phyloP scores from a whole-genome alignment of 78 protist genomes.

The Acrasis kona region DNA sequence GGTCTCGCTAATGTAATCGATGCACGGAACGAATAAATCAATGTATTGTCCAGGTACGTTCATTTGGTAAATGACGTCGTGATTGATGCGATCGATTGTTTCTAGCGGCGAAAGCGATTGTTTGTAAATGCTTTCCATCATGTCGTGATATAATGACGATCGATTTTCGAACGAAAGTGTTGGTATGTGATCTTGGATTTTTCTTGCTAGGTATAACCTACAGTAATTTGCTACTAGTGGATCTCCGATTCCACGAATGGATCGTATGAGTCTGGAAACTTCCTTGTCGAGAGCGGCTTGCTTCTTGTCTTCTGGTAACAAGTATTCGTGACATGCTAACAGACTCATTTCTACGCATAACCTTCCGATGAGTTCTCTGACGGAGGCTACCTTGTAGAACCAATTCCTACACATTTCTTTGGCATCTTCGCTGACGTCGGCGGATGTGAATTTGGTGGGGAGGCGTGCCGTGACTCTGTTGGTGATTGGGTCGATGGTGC shows the following conservation, averaged over 20 bases:
- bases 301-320: not conserved
- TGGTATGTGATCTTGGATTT: not conserved
- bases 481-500: not conserved
- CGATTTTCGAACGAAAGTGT: too few species aligned
- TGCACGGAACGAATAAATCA: not conserved
- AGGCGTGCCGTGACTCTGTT: not conserved
- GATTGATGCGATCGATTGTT: not conserved
- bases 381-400: constrained; percentile 88
- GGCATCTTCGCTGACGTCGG: constrained; percentile 46
- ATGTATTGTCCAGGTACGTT: not conserved
- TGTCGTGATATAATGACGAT: not conserved
- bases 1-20: not conserved
- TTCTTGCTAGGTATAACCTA: constrained; percentile 41
- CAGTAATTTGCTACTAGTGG: constrained; percentile 73
- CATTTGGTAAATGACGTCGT: too few species aligned
- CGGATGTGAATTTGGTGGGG: constrained; percentile 16
- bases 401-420: constrained; percentile 84
- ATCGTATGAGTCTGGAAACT: constrained; percentile 23
- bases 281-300: constrained; percentile 18
- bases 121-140: not conserved
- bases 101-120: not conserved
- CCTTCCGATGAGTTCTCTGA: constrained; percentile 85
- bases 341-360: constrained; percentile 68
- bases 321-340: constrained; percentile 14
- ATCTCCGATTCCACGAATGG: constrained; percentile 58